Base-by-base conservation (phyloP, 1,139 yeast species). In the Protomyces macrosporus region DNA sequence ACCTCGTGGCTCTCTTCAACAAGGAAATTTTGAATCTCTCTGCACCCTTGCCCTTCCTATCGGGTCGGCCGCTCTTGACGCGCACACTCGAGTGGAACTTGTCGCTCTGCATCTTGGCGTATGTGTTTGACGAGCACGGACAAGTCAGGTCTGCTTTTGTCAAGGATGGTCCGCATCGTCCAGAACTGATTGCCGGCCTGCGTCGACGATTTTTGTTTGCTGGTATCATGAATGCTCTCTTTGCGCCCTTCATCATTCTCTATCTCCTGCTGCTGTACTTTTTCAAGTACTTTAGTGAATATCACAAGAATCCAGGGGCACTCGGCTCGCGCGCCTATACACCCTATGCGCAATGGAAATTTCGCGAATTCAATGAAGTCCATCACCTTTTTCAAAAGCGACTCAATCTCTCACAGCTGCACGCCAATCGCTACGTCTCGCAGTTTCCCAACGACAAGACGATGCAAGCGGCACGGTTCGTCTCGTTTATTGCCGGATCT, bases 11-110 rank as follows among this genome's bases (percentile, higher is more conserved):
- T 0, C 77, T 93, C 71, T 84, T 89, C 70, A 91, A 90, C 75
- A 88, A 86, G 69, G 85, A 88, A 67, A 77, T 91, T 0, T 75
- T 93, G 52, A 87, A 88, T 70, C 76, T 89, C 40, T 79, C 86
- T 0, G 72, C 87, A 23, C 79, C 81, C 1, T 69, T 81, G 5
- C 87, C 88, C 0, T 71, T 81, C 4, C 65, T 70, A 39, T 82
- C 87, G 45, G 56, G 48, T 10, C 34, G 63, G 14, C 53, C 48
- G 37, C 14, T 60, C 32, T 76, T 93, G 54, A 91, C 98, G 0
- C 85, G 87, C 68, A 90, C 97, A 0, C 76, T 95, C 68, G 98
- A 93, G 71, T 95, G 98, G 98, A 91, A 91, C 73, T 78, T 93
- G 66, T 88, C 89, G 70, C 77, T 93, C 36, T 93, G 98, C 72